Evolutionary conservation across 306 rosid genomes (phyloP).

Genomic region (Trifolium dubium): DNA sequence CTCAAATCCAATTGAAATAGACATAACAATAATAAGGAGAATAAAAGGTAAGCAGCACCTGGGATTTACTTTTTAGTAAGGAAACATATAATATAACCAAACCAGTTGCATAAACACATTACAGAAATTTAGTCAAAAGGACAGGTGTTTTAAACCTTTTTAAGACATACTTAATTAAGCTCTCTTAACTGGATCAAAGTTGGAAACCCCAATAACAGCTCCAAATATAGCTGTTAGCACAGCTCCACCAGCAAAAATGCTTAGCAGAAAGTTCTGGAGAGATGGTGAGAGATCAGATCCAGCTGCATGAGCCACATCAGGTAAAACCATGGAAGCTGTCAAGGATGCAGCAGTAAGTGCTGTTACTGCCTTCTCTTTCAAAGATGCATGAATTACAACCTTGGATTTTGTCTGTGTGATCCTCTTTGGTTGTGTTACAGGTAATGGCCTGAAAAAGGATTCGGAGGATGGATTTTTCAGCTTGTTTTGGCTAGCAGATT

Average conservation of each 20-base stretch:
- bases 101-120: slow-evolving; percentile 32
- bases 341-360: slow-evolving; percentile 66
- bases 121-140: slow-evolving; percentile 5
- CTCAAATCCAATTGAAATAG: not conserved
- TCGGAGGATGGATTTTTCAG: slow-evolving; percentile 38
- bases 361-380: slow-evolving; percentile 64
- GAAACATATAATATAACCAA: not conserved
- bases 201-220: slow-evolving; percentile 55
- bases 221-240: slow-evolving; percentile 62
- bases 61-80: slow-evolving; percentile 20
- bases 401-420: slow-evolving; percentile 44
- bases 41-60: not conserved
- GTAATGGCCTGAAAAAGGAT: slow-evolving; percentile 42
- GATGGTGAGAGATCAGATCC: slow-evolving; percentile 65
- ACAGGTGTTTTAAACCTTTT: not conserved
- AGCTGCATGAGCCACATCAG: slow-evolving; percentile 79
- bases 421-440: slow-evolving; percentile 1
- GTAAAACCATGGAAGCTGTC: slow-evolving; percentile 74
- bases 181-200: slow-evolving; percentile 48
- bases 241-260: slow-evolving; percentile 74
- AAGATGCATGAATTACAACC: slow-evolving; percentile 55
- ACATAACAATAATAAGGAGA: not conserved
- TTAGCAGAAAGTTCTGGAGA: slow-evolving; percentile 74
- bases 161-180: slow-evolving; percentile 20
- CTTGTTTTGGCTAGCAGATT: slow-evolving; percentile 41